Evolutionary conservation across 176 grass and related monocot species (phyloP).

Genomic region (Ensete ventricosum): DNA sequence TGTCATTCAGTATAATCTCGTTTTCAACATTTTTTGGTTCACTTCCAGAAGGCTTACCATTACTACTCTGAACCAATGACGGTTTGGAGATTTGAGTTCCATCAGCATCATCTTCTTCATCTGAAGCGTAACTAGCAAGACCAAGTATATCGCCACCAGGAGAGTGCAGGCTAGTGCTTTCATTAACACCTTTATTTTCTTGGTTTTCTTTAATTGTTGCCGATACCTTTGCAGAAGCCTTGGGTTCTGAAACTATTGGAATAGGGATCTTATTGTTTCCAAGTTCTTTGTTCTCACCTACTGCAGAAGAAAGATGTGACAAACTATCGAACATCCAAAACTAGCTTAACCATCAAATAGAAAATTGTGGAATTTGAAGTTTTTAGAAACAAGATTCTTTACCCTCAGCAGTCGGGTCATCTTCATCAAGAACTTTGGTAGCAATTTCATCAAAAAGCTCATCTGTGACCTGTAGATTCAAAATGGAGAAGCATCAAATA

Average conservation of each 20-base stretch:
- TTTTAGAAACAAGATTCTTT: conserved; percentile 14
- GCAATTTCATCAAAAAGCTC: conserved; percentile 95
- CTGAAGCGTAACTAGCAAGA: conserved; percentile 92
- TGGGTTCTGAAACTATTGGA: conserved; percentile 35
- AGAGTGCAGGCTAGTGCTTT: conserved; percentile 27
- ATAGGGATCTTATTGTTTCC: conserved; percentile 26
- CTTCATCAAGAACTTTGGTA: conserved; percentile 77
- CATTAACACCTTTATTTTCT: conserved; percentile 20
- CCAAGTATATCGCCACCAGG: conserved; percentile 69
- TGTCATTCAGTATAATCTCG: conserved; percentile 18
- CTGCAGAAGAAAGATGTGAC: conserved; percentile 40
- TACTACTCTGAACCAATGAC: conserved; percentile 30
- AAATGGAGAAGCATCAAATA: conserved; percentile 12
- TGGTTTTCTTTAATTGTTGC: conserved; percentile 30
- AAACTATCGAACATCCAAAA: conserved; percentile 4
- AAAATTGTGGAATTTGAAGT: not conserved
- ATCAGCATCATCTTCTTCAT: conserved; percentile 45
- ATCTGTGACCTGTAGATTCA: conserved; percentile 69
- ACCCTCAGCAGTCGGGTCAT: conserved; percentile 58
- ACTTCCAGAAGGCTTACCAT: conserved; percentile 21
- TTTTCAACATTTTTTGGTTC: conserved; percentile 15
- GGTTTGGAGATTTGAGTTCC: conserved; percentile 24
- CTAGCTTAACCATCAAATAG: not conserved
- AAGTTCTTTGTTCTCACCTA: conserved; percentile 27
- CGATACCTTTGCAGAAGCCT: conserved; percentile 33